These are phyloP conservation scores for Zygoascus meyerae DNA, from an alignment of 1,139 yeast species.

Conservation along the genomic window DNA sequence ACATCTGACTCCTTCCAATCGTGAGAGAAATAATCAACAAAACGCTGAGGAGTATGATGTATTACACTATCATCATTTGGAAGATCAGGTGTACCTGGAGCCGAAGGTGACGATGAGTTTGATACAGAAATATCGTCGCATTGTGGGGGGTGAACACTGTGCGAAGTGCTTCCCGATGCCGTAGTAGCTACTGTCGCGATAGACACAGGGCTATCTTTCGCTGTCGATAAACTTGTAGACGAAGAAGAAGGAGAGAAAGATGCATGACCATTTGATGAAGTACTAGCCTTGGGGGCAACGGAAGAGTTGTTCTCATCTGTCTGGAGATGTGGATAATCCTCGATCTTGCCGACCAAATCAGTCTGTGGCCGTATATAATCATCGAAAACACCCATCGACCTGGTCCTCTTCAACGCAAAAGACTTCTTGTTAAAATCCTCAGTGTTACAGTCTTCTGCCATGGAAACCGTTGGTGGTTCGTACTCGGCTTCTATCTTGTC, in stretches of 20 bases:
- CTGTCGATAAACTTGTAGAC: neutral
- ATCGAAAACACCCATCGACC: constrained; percentile 77
- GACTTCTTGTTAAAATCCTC: constrained; percentile 54
- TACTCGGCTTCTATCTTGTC: neutral
- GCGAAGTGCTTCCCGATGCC: neutral
- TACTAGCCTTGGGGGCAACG: neutral
- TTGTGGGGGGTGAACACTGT: neutral
- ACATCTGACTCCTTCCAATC: constrained; percentile 94
- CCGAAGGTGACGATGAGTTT: constrained; percentile 12
- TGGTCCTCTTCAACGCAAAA: constrained; percentile 72
- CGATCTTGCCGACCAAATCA: constrained; percentile 20
- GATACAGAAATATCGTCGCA: constrained; percentile 11
- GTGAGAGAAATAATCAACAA: constrained; percentile 91
- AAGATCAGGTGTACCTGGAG: constrained; percentile 33
- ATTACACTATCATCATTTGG: constrained; percentile 76
- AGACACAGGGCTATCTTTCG: constrained; percentile 6
- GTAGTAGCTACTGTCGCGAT: constrained; percentile 4
- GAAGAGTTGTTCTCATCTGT: constrained; percentile 1
- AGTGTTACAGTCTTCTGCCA: constrained; percentile 5
- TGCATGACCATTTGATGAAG: neutral
- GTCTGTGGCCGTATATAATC: constrained; percentile 42
- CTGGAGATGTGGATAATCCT: constrained; percentile 24
- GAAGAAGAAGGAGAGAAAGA: constrained; percentile 5
- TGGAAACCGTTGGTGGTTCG: constrained; percentile 6
- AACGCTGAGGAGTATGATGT: constrained; percentile 73